A percentile compares a stretch with the other conserved stretches of the same genome.
phyloP scores from a whole-genome alignment of 225 moss, liverwort and hornwort genomes.

The Rhytidiadelphus loreus region DNA sequence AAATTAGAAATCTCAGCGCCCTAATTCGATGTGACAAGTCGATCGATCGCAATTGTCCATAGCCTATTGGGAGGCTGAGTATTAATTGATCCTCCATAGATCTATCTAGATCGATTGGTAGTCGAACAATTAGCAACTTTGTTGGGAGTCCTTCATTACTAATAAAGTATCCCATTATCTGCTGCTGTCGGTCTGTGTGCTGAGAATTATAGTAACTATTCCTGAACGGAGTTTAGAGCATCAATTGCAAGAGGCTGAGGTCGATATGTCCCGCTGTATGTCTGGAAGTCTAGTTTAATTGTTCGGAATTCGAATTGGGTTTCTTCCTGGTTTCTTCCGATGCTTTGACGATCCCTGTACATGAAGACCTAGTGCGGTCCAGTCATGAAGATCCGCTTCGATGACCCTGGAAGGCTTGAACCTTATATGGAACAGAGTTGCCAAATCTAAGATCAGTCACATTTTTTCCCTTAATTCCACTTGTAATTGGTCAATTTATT shows the following conservation, averaged over 20 bases:
- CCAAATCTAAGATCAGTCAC: not conserved
- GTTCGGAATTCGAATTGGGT: not conserved
- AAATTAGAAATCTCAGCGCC: too few species aligned
- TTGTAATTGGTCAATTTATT: not conserved
- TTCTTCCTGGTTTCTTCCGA: not conserved
- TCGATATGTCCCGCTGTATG: not conserved
- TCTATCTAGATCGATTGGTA: not conserved
- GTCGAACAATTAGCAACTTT: not conserved
- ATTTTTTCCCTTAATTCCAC: not conserved
- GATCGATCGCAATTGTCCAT: not conserved
- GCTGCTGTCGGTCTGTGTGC: not conserved
- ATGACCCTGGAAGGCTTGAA: not conserved
- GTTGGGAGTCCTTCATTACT: not conserved
- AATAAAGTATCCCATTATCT: not conserved
- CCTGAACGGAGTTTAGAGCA: not conserved
- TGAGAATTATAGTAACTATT: not conserved
- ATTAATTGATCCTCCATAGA: not conserved
- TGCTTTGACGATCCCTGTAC: not conserved
- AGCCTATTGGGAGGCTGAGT: not conserved
- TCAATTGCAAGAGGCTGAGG: not conserved
- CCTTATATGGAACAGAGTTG: not conserved
- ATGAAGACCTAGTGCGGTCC: not conserved
- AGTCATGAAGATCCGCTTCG: not conserved
- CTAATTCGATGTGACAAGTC: not conserved
- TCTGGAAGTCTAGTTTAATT: not conserved